Evolutionary conservation across 345 rosid genomes (phyloP).

Genomic region (Nasturtium officinale): DNA sequence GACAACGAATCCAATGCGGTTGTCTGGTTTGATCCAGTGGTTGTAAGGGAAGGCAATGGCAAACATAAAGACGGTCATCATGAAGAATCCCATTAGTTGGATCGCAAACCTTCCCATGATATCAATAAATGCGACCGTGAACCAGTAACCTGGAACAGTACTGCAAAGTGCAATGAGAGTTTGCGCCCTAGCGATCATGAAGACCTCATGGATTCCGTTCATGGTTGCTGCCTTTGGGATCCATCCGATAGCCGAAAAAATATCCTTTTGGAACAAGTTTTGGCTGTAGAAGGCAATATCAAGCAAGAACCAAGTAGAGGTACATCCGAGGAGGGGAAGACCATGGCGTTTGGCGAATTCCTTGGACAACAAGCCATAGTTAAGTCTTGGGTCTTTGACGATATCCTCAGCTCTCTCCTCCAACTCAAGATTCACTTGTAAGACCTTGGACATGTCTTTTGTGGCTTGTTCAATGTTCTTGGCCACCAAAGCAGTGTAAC

Average conservation of each 20-base stretch:
- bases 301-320: constrained; percentile 70
- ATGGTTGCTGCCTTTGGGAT: constrained; percentile 63
- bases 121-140: constrained; percentile 62
- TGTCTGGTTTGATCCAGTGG: constrained; percentile 55
- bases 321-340: constrained; percentile 41
- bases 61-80: constrained; percentile 77
- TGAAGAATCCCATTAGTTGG: constrained; percentile 69
- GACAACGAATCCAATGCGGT: constrained; percentile 57
- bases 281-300: constrained; percentile 77
- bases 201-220: constrained; percentile 66
- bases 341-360: constrained; percentile 54
- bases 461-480: constrained; percentile 66
- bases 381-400: constrained; percentile 18
- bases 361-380: constrained; percentile 53
- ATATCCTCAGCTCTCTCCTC: constrained; percentile 51
- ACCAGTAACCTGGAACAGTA: constrained; percentile 77
- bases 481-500: constrained; percentile 75
- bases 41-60: constrained; percentile 68
- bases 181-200: constrained; percentile 61
- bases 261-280: constrained; percentile 73
- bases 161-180: constrained; percentile 73
- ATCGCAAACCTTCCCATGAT: constrained; percentile 61
- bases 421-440: constrained; percentile 57
- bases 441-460: constrained; percentile 70
- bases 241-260: constrained; percentile 70